Base-by-base conservation (phyloP, 805 yeast genomes). In the Candida nemodendra region DNA sequence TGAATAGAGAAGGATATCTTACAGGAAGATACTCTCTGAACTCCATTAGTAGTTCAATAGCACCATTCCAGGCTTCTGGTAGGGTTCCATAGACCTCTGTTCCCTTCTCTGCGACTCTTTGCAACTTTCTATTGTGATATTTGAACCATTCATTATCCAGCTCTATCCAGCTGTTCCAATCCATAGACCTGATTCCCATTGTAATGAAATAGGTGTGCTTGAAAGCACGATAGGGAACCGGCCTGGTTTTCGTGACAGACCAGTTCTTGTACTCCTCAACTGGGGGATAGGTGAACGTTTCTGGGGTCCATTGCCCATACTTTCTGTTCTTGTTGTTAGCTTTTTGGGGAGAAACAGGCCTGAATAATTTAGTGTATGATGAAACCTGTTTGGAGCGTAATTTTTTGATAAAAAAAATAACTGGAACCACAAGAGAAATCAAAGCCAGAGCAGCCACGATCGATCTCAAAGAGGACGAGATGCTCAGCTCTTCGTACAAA, bases 111-210 rank as follows among this genome's bases (percentile, higher is more conserved):
- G 52, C 61, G 32, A 80, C 48, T 48, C 87, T 66, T 37, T 65
- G 57, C 30, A 74, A 45, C 54, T 81, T 81, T 30, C 72, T 63
- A 16, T 68, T 51, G 53, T 81, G 84, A 48, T 56, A 80, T 42
- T 71, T 71, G 36, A 50, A 47, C 83, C 84, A 81, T 59, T 81
- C 80, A 42, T 76, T 78, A 56, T 81, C 87, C 41, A 81, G 64
- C 53, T 81, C 82, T 44, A 81, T 74, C 88, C 88, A 81, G 34
- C 65, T 66, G 37, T 74, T 63, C 70, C 73, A 74, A 33, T 78
- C 75, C 82, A 79, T 73, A 41, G 64, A 64, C 45, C 87, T 63
- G 29, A 80, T 79, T 5, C 87, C 88, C 88, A 81, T 81, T 17
- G 81, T 81, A 33, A 81, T 71, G 47, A 64, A 71, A 53, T 81